A percentile compares a stretch with the other conserved stretches of the same genome.
Evolutionary conservation across 805 yeast genomes (phyloP).

Genomic region (Lipomyces sp.): DNA sequence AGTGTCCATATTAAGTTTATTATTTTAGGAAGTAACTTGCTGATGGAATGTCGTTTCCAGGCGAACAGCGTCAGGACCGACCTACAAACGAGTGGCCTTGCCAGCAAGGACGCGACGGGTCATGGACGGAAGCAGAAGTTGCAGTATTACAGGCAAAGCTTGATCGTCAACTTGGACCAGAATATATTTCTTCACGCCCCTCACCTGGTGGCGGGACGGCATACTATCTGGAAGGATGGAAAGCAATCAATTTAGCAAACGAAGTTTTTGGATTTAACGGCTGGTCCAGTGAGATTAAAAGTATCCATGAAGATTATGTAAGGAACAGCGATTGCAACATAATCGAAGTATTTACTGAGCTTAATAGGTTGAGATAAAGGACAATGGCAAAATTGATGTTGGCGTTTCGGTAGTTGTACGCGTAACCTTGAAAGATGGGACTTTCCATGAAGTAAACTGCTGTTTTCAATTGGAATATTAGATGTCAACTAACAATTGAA

Average conservation of each 20-base stretch:
- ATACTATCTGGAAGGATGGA: conserved; percentile 76
- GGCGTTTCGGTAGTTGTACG: conserved; percentile 55
- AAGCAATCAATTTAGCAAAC: conserved; percentile 70
- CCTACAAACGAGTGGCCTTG: conserved; percentile 2
- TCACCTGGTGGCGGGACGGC: conserved; percentile 61
- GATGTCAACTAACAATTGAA: not conserved
- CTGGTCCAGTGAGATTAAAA: conserved; percentile 69
- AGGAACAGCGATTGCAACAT: conserved; percentile 21
- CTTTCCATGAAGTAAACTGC: conserved; percentile 60
- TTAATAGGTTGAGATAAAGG: not conserved
- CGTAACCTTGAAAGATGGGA: conserved; percentile 77
- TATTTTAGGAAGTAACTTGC: not conserved
- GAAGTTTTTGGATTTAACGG: conserved; percentile 80
- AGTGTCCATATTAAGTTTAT: not conserved
- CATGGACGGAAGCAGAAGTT: conserved; percentile 35
- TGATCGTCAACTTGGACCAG: conserved; percentile 59
- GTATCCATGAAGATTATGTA: conserved; percentile 62
- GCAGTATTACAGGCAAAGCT: conserved; percentile 40
- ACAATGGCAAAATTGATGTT: conserved; percentile 20
- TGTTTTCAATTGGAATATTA: not conserved
- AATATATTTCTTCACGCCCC: conserved; percentile 62
- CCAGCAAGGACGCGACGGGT: conserved; percentile 11
- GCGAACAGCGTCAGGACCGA: conserved; percentile 27
- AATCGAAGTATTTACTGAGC: not conserved
- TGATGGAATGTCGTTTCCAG: conserved; percentile 27